Conservation (phyloP, 2,329 filamentous ascomycete genomes). For the Furcasterigmium sp. region DNA sequence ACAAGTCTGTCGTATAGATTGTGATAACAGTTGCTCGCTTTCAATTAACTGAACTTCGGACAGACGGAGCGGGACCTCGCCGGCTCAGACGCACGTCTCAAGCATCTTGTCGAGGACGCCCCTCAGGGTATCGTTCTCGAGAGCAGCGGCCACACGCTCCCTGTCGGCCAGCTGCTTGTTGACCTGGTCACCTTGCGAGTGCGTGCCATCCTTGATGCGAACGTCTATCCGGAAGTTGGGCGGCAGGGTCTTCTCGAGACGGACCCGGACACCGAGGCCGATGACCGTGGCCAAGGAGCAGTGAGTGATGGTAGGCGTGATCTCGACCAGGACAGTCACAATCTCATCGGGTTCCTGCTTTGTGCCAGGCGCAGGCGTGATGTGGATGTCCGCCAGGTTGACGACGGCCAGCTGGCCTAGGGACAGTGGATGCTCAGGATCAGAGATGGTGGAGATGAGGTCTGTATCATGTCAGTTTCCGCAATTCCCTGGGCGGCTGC, state of each 20-base stretch:
- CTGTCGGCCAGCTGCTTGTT: constrained; percentile 97
- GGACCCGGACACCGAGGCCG: constrained; percentile 84
- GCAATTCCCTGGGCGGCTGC: too few species aligned
- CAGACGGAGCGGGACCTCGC: too few species aligned
- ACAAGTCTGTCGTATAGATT: too few species aligned
- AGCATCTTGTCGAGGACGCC: constrained; percentile 91
- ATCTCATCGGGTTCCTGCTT: constrained; percentile 48
- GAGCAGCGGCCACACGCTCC: constrained; percentile 87
- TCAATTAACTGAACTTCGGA: too few species aligned
- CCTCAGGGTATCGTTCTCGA: constrained; percentile 90
- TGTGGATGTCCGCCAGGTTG: constrained; percentile 88
- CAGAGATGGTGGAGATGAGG: constrained; percentile 88
- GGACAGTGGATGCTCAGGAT: constrained; percentile 93
- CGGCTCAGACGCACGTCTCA: constrained; percentile 67
- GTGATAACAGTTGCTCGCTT: too few species aligned
- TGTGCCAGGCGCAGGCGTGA: constrained; percentile 57
- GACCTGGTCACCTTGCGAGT: constrained; percentile 89
- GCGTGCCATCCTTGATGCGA: constrained; percentile 91
- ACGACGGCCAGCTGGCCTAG: constrained; percentile 91
- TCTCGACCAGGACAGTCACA: constrained; percentile 75
- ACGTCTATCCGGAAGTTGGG: constrained; percentile 91
- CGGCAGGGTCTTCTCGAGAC: constrained; percentile 84
- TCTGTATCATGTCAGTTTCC: constrained; percentile 56
- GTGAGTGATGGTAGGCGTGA: constrained; percentile 95
- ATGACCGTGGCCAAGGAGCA: constrained; percentile 96